These are phyloP conservation scores for Cymbopogon citratus DNA, from an alignment of 176 grass and related monocot species.

Conservation along the genomic window DNA sequence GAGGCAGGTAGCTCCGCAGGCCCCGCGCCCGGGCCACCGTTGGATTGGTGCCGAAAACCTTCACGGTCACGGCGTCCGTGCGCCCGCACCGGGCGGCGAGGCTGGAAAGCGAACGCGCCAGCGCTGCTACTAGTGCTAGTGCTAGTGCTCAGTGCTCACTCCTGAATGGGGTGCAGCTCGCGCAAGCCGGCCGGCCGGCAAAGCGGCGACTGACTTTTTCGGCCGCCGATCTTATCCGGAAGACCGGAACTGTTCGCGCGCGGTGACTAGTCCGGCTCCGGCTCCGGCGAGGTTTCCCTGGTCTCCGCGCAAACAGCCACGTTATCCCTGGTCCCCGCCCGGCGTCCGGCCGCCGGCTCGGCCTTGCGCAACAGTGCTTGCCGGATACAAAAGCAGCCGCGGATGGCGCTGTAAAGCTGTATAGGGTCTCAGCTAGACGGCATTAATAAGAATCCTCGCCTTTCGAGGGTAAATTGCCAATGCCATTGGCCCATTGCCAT, in stretches of 20 bases:
- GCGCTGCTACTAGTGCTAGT: not conserved
- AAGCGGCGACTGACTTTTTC: not conserved
- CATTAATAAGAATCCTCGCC: not conserved
- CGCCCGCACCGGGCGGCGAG: not conserved
- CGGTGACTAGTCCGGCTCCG: not conserved
- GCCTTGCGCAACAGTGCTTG: not conserved
- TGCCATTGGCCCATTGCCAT: not conserved
- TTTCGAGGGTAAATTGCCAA: not conserved
- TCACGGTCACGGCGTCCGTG: not conserved
- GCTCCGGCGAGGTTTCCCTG: too few relatives aligned
- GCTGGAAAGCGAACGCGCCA: conserved; percentile 40
- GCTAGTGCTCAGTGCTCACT: too few relatives aligned
- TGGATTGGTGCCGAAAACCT: not conserved
- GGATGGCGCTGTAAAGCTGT: conserved; percentile 25
- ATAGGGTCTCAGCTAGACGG: not conserved
- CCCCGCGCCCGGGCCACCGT: too few relatives aligned
- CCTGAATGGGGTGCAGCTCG: not conserved
- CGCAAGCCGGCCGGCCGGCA: not conserved
- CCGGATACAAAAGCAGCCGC: not conserved
- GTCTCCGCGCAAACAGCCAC: not conserved
- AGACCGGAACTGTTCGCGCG: not conserved
- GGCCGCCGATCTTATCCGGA: conserved; percentile 16
- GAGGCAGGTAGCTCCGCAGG: not conserved
- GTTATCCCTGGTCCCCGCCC: not conserved
- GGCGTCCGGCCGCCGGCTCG: too few relatives aligned